Conservation (phyloP, 2,329 filamentous ascomycete species). For the Aspergillus clavatus region DNA sequence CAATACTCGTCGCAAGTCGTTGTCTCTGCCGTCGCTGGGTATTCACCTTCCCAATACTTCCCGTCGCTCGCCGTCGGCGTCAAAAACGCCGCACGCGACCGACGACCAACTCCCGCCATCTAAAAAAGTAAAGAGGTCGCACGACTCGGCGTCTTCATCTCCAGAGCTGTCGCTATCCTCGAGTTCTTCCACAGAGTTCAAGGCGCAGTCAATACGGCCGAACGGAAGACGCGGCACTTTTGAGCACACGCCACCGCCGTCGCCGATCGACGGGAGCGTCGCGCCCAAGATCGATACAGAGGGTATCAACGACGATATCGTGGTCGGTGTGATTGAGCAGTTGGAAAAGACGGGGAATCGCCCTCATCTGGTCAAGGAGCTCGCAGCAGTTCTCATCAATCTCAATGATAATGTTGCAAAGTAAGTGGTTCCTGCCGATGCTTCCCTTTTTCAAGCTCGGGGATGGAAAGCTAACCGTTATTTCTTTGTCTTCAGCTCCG, state of each 20-base stretch:
- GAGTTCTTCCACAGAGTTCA: conserved; percentile 29
- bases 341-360: conserved; percentile 85
- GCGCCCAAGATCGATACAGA: conserved; percentile 67
- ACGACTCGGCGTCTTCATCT: conserved; percentile 49
- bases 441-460: conserved; percentile 5
- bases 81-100: conserved; percentile 58
- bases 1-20: conserved; percentile 93
- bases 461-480: conserved; percentile 13
- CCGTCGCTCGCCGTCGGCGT: conserved; percentile 56
- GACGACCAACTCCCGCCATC: conserved; percentile 48
- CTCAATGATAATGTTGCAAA: conserved; percentile 81
- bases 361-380: conserved; percentile 90
- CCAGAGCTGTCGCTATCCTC: conserved; percentile 32
- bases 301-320: conserved; percentile 89
- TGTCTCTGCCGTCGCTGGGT: conserved; percentile 87
- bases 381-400: conserved; percentile 72
- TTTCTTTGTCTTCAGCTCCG: conserved; percentile 61
- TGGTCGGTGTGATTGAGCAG: conserved; percentile 82
- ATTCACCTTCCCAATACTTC: conserved; percentile 69
- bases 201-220: conserved; percentile 20
- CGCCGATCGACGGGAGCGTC: conserved; percentile 52
- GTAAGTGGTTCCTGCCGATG: conserved; percentile 54
- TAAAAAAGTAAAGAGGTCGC: conserved; percentile 78
- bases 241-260: conserved; percentile 76
- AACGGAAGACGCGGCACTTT: conserved; percentile 46